Base-by-base conservation (phyloP, 768 basidiomycete genomes). In the Tephrocybe rancida region DNA sequence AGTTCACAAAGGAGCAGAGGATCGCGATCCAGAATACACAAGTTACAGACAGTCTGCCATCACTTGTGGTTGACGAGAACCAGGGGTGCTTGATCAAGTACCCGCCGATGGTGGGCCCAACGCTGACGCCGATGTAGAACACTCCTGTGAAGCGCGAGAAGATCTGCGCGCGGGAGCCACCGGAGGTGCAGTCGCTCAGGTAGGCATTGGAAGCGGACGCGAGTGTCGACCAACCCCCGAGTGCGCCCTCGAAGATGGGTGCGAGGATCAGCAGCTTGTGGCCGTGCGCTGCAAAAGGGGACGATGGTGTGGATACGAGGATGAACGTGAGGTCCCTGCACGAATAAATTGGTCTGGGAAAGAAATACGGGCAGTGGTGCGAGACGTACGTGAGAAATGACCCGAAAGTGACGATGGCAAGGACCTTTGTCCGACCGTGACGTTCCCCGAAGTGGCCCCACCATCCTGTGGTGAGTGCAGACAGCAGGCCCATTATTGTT, bases 361-460 rank as follows among this genome's bases (percentile, higher is more conserved):
- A 5, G 6, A 24, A 24, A 13, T 6, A 41, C 27, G 29, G 44
- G 32, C 51, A 43, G 48, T 25, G 27, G 26, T 38, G 44, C 27
- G n/a, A 22, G 46, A 72, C 69, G 19, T 59, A 76, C 70, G 75
- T 72, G 50, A 70, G 63, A 61, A 77, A 69, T 16, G 74, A 52
- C 16, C 95, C 92, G 22, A 88, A 65, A 0, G 88, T 83, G 9
- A 86, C 72, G 24, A 87, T 74, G 5, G 88, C 86, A 52, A 96
- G 81, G 21, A 95, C 86, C 47, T 77, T 82, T 2, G 87, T 92
- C 42, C 95, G 77, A 13, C 95, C 95, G 58, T 87, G 70, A 19
- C 84, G 76, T 64, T 96, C 92, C 25, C 90, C 84, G 48, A 87
- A 88, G 51, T 83, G 83, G 25, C 92, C 91, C 95, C 95, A 97